Base-by-base conservation (phyloP, 1,139 yeast genomes). In the Lodderomyces pseudojiufengensis region DNA sequence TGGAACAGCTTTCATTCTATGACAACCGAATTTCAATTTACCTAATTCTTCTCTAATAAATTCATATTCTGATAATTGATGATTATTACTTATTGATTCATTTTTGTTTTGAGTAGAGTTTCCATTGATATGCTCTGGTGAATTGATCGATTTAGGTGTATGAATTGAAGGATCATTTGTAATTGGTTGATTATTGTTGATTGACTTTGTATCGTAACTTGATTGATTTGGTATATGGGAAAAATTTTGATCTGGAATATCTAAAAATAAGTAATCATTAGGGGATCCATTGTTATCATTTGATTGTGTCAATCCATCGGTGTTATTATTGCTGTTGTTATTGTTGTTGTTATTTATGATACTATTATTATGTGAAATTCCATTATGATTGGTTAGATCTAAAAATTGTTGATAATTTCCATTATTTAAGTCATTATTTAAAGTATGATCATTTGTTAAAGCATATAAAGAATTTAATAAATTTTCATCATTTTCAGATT, bases 11-110 rank as follows among this genome's bases (percentile, higher is more conserved):
- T 61, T 57, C 70, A 65, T 65, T 40, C 53, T 47, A 36, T 59
- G 55, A 49, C 66, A 64, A 29, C 86, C 86, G 50, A 79, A 80
- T 44, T 77, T 76, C 40, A 79, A 57, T 35, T 74, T 72, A 42
- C 78, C 63, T 18, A 79, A 55, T 42, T 75, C 76, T 27, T 67
- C 69, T 46, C 84, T 63, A 10, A 80, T 69, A 18, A 53, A 47
- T 13, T 45, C 49, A 29, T 29, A 45, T 20, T 43, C 48, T 4
- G 47, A 42, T 16, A 44, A 31, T 9, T 24, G 37, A 4, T 28
- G 3, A 10, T 31, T 35, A 24, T 10, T 27, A 18, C 20, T 5
- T 18, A 18, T 5, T 18, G 20, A 7, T 18, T 18, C 20, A 24
- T 7, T 30, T 12, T 25, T 11, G 3, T 9, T 22, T 30, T n/a